These are phyloP conservation scores for Triangularia verruculosa DNA, from an alignment of 2,329 filamentous ascomycete species.

Conservation along the genomic window DNA sequence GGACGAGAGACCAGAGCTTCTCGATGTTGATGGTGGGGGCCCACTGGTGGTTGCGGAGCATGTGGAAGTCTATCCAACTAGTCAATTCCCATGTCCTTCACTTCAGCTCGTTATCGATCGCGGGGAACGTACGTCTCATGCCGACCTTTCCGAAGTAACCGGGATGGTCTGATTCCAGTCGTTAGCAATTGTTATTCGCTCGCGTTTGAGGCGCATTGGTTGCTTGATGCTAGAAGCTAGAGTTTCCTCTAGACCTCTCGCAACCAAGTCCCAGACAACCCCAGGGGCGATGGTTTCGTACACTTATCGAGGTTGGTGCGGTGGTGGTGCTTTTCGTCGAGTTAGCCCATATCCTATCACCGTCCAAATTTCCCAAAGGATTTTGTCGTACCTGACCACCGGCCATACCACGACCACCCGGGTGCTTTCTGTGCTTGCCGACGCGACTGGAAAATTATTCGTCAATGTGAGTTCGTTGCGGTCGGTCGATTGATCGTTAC, in stretches of 20 bases:
- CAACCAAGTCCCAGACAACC: conserved; percentile 12
- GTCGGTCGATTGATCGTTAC: conserved; percentile 24
- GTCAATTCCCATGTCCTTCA: conserved; percentile 12
- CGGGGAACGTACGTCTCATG: conserved; percentile 57
- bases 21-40: conserved; percentile 98
- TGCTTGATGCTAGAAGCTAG: conserved; percentile 9
- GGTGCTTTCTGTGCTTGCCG: conserved; percentile 97
- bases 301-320: conserved; percentile 77
- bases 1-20: conserved; percentile 95
- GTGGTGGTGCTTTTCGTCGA: conserved; percentile 72
- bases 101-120: neutral
- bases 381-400: conserved; percentile 68
- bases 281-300: conserved; percentile 49
- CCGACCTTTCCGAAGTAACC: conserved; percentile 99
- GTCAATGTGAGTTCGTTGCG: conserved; percentile 23
- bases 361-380: conserved; percentile 7
- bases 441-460: conserved; percentile 56
- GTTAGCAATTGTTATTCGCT: conserved; percentile 47
- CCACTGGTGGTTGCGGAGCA: conserved; percentile 94
- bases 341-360: conserved; percentile 19
- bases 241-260: neutral
- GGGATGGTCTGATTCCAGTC: conserved; percentile 69
- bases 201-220: conserved; percentile 58
- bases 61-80: conserved; percentile 72
- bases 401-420: conserved; percentile 80